A percentile compares a stretch with the other conserved stretches of the same genome.
These are phyloP conservation scores for Aspergillus neoniger DNA, from an alignment of 2,329 filamentous ascomycete species.

Conservation along the genomic window DNA sequence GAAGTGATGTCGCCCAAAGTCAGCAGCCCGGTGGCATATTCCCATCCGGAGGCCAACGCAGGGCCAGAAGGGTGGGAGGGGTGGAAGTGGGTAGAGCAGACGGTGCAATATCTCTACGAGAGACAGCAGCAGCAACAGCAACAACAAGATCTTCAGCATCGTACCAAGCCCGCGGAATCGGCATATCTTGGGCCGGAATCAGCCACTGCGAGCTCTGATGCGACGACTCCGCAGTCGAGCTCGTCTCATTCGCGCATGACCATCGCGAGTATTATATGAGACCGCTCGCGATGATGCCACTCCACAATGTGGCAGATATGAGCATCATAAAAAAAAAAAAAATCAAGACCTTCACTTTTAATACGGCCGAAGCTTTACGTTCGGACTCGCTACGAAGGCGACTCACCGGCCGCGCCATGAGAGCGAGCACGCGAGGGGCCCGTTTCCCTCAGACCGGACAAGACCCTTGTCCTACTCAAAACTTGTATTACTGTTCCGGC, in stretches of 20 bases:
- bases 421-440: background rate
- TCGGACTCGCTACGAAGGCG: background rate
- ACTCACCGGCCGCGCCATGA: background rate
- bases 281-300: background rate
- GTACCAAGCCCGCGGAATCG: conserved; percentile 21
- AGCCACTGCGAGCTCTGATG: conserved; percentile 22
- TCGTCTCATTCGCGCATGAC: conserved; percentile 47
- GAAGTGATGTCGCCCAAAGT: conserved; percentile 27
- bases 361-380: background rate
- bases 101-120: conserved; percentile 55
- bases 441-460: background rate
- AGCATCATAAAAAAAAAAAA: no score
- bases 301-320: background rate
- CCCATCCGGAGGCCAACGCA: conserved; percentile 45
- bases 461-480: background rate
- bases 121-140: conserved; percentile 29
- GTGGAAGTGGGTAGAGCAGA: conserved; percentile 73
- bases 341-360: no score
- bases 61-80: conserved; percentile 73
- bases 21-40: conserved; percentile 18
- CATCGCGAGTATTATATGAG: conserved; percentile 49
- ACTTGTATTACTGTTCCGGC: background rate
- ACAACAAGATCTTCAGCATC: conserved; percentile 39
- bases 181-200: conserved; percentile 26
- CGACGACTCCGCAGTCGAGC: conserved; percentile 29